phyloP scores from a whole-genome alignment of 2,329 filamentous ascomycete genomes.

The Botrytis hyacinthi region DNA sequence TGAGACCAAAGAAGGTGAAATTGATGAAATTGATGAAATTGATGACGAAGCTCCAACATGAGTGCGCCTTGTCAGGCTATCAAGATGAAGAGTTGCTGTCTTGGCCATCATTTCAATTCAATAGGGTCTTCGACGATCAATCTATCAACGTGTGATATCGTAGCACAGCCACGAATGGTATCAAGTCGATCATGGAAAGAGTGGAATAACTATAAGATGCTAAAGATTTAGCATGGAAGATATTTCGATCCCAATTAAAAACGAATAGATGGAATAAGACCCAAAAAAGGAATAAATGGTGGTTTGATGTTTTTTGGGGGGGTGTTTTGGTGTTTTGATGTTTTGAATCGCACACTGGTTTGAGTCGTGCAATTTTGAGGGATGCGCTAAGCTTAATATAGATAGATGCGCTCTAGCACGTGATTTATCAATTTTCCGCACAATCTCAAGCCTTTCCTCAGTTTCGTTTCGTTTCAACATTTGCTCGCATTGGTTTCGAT shows the following conservation, averaged over 20 bases:
- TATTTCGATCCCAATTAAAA: not conserved
- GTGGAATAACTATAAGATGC: not conserved
- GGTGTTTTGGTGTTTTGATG: not conserved
- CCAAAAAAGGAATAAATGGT: not conserved
- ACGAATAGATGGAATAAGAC: not conserved
- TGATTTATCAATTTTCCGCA: not conserved
- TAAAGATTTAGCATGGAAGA: not conserved
- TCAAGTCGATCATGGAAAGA: not conserved
- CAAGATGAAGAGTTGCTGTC: not conserved
- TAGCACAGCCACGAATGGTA: not conserved
- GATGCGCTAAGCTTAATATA: not conserved
- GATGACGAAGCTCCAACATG: not conserved
- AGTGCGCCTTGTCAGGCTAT: not conserved
- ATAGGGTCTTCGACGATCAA: slow-evolving; percentile 4
- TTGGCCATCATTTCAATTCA: slow-evolving; percentile 3
- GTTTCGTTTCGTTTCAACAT: not conserved
- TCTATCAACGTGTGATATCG: not conserved
- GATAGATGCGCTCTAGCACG: not conserved
- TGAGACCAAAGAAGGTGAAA: not conserved
- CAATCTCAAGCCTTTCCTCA: not conserved
- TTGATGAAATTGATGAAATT: not conserved
- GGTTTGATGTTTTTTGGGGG: not conserved
- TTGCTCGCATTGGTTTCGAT: not conserved
- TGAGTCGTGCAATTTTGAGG: not conserved
- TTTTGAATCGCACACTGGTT: slow-evolving; percentile 3